Evolutionary conservation across 169 alveolate species (phyloP).

Genomic region (Plasmodium sp.): DNA sequence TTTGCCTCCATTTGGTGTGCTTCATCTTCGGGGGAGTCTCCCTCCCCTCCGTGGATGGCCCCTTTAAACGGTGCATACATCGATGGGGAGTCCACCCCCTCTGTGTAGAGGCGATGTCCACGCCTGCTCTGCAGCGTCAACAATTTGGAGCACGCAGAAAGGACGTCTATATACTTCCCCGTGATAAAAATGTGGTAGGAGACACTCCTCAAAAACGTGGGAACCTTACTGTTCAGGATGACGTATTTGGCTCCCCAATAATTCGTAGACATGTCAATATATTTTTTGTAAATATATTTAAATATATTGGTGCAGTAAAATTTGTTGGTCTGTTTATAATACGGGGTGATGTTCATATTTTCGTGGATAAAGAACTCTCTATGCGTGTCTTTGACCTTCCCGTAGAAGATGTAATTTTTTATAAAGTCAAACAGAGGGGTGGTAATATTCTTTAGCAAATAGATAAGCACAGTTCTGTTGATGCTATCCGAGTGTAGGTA

Average conservation of each 20-base stretch:
- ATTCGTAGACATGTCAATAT: slow-evolving; percentile 65
- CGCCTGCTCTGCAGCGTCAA: neutral
- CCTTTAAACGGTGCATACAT: neutral
- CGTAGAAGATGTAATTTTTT: slow-evolving; percentile 62
- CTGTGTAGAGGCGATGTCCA: neutral
- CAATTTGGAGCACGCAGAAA: slow-evolving; percentile 50
- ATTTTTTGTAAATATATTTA: slow-evolving; percentile 57
- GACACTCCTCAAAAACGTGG: slow-evolving; percentile 25
- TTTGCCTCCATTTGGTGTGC: neutral
- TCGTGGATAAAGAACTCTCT: slow-evolving; percentile 72
- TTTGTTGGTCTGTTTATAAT: slow-evolving; percentile 62
- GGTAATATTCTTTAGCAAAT: slow-evolving; percentile 63
- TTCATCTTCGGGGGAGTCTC: neutral
- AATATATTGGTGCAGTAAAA: slow-evolving; percentile 44
- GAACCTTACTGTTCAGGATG: slow-evolving; percentile 38
- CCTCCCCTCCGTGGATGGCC: neutral
- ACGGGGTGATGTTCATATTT: slow-evolving; percentile 68
- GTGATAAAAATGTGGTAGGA: slow-evolving; percentile 56
- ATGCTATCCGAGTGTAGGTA: slow-evolving; percentile 54
- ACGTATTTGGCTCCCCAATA: slow-evolving; percentile 75
- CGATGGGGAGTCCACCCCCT: neutral
- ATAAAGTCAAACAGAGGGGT: slow-evolving; percentile 69
- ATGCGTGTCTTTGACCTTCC: slow-evolving; percentile 56
- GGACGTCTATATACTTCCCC: slow-evolving; percentile 64
- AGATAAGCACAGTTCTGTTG: slow-evolving; percentile 47